Evolutionary conservation across 2,329 filamentous ascomycete species (phyloP).

Genomic region (Mycogone perniciosa): DNA sequence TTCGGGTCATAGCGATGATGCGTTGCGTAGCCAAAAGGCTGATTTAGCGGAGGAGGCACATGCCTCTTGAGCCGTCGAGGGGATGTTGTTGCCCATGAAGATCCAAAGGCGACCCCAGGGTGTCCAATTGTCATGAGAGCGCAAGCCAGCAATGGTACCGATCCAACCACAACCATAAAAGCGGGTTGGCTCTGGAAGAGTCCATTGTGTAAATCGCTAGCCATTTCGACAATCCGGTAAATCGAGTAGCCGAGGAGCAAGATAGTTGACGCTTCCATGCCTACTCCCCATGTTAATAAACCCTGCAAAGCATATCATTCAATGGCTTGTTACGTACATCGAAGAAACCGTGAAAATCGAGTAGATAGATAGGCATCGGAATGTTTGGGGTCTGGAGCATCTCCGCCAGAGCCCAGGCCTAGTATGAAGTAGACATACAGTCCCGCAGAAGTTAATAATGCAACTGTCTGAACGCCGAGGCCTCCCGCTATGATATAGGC

Average conservation of each 20-base stretch:
- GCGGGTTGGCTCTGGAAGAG: constrained; percentile 34
- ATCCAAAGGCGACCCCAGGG: constrained; percentile 34
- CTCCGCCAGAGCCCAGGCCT: constrained; percentile 31
- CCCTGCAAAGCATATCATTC: background rate
- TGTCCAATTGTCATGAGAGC: constrained; percentile 31
- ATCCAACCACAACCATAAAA: constrained; percentile 35
- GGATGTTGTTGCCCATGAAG: constrained; percentile 35
- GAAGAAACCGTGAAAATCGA: constrained; percentile 38
- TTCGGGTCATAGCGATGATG: constrained; percentile 30
- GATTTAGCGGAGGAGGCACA: constrained; percentile 15
- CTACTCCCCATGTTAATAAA: constrained; percentile 20
- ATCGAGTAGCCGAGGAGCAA: constrained; percentile 37
- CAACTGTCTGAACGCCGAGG: constrained; percentile 37
- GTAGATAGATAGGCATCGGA: constrained; percentile 35
- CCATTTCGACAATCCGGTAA: constrained; percentile 35
- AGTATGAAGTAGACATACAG: constrained; percentile 36
- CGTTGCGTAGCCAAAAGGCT: constrained; percentile 18
- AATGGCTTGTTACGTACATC: constrained; percentile 31
- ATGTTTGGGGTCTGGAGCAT: constrained; percentile 33
- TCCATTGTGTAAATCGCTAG: constrained; percentile 27
- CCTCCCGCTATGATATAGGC: constrained; percentile 37
- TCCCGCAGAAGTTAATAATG: constrained; percentile 33
- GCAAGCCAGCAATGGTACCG: constrained; percentile 32
- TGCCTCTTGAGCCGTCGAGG: constrained; percentile 20
- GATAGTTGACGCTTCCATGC: constrained; percentile 29